Percentiles rank a stretch among this genome's conserved stretches.
phyloP scores from a whole-genome alignment of 2,329 filamentous ascomycete species.

The Fusarium nematophilum region DNA sequence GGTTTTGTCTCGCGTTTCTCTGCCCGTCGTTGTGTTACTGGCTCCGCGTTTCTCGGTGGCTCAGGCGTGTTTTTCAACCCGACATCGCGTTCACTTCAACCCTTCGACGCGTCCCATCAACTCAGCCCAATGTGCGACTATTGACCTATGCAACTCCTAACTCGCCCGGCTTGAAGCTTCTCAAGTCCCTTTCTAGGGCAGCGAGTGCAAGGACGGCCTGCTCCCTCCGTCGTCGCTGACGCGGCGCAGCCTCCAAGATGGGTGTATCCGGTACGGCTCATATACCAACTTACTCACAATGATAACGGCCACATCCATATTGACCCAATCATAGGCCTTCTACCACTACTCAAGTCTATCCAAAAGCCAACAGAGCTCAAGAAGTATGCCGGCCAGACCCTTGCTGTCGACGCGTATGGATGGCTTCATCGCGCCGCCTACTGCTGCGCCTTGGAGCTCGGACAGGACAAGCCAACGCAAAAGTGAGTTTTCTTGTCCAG shows the following conservation, averaged over 20 bases:
- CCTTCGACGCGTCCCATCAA: constrained; percentile 35
- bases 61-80: constrained; percentile 10
- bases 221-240: constrained; percentile 19
- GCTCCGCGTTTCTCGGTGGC: constrained; percentile 3
- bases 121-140: constrained; percentile 25
- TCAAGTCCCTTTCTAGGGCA: constrained; percentile 32
- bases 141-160: constrained; percentile 28
- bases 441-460: constrained; percentile 90
- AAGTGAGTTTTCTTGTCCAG: constrained; percentile 67
- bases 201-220: constrained; percentile 21
- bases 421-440: constrained; percentile 97
- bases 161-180: constrained; percentile 29
- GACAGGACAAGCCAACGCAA: constrained; percentile 85
- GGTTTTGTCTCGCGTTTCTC: neutral
- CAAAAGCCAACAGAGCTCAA: constrained; percentile 89
- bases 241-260: constrained; percentile 44
- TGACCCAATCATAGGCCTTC: constrained; percentile 70
- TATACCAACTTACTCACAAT: neutral
- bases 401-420: constrained; percentile 97
- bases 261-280: constrained; percentile 50
- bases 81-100: constrained; percentile 36
- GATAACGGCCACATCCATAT: neutral
- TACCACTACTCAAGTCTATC: constrained; percentile 95
- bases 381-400: constrained; percentile 85
- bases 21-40: neutral